Evolutionary conservation across 2,329 filamentous ascomycete genomes (phyloP).

Genomic region (Eutypa lata): DNA sequence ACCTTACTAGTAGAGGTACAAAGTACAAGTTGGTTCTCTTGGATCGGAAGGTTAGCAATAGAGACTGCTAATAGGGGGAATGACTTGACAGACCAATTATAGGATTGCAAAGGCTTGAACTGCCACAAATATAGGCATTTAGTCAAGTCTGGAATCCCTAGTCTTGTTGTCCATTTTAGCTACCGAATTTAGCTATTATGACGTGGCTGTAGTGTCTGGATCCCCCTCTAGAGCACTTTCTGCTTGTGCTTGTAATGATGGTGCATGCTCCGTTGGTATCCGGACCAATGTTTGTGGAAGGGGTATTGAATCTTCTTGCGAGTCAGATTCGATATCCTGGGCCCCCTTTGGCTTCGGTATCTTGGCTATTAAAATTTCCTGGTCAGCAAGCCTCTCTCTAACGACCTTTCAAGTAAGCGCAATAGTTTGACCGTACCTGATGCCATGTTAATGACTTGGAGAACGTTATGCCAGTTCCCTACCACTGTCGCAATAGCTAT

Average conservation of each 20-base stretch:
- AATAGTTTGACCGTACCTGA: constrained; percentile 55
- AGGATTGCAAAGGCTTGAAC: too few species aligned
- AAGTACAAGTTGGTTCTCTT: not conserved
- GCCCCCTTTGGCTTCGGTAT: constrained; percentile 57
- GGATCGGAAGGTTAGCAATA: too few species aligned
- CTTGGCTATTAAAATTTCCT: constrained; percentile 51
- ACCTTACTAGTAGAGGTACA: not conserved
- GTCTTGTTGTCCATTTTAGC: too few species aligned
- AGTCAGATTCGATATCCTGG: constrained; percentile 31
- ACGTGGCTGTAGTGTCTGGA: not conserved
- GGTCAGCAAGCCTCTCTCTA: constrained; percentile 13
- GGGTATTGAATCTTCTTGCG: constrained; percentile 42
- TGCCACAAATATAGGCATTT: too few species aligned
- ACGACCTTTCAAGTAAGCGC: not conserved
- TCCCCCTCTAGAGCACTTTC: constrained; percentile 37
- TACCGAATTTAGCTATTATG: not conserved
- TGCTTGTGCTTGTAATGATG: constrained; percentile 58
- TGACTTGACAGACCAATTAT: too few species aligned
- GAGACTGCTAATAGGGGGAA: too few species aligned
- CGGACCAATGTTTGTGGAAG: constrained; percentile 80
- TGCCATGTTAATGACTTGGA: constrained; percentile 82
- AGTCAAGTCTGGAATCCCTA: too few species aligned
- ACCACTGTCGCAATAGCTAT: constrained; percentile 79
- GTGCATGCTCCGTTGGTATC: constrained; percentile 77
- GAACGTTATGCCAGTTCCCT: constrained; percentile 83